Conservation (phyloP, 352 stramenopile species). For the Pythium oligandrum region DNA sequence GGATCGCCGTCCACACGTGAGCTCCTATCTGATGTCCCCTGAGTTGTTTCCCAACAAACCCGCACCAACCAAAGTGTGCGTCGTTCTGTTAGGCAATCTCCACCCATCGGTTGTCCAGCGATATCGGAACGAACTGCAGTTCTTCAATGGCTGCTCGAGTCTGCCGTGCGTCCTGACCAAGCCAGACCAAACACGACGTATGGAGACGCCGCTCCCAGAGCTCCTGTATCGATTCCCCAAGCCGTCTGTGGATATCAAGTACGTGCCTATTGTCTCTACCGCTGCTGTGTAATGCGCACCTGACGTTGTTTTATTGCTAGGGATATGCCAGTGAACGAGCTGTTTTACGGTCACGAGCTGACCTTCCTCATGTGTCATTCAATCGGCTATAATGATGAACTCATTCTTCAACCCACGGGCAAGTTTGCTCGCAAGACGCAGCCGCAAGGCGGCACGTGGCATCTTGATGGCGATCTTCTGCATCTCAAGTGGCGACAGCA, state of each 20-base stretch:
- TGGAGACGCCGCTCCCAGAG: conserved; percentile 56
- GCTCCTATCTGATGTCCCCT: conserved; percentile 51
- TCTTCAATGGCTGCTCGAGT: conserved; percentile 73
- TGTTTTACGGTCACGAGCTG: conserved; percentile 76
- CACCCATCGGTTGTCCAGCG: conserved; percentile 71
- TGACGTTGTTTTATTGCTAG: conserved; percentile 11
- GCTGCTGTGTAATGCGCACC: no score
- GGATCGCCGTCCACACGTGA: conserved; percentile 22
- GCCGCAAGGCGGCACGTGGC: conserved; percentile 63
- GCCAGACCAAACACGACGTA: conserved; percentile 36
- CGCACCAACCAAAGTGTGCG: conserved; percentile 58
- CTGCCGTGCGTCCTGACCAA: conserved; percentile 68
- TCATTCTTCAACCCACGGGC: conserved; percentile 52
- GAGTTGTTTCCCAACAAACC: conserved; percentile 30
- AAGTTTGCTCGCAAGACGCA: conserved; percentile 69
- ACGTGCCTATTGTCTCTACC: conserved; percentile 5
- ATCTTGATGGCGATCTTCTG: conserved; percentile 73
- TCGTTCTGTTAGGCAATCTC: conserved; percentile 65
- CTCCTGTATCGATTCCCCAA: conserved; percentile 71
- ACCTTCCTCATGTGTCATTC: conserved; percentile 80
- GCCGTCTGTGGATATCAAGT: conserved; percentile 59
- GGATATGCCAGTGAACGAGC: conserved; percentile 43
- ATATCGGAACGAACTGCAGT: conserved; percentile 53
- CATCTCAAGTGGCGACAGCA: conserved; percentile 71
- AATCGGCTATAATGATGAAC: conserved; percentile 68